Base-by-base conservation (phyloP, 139 green algal species). In the Chlamydomonas eustigma region DNA sequence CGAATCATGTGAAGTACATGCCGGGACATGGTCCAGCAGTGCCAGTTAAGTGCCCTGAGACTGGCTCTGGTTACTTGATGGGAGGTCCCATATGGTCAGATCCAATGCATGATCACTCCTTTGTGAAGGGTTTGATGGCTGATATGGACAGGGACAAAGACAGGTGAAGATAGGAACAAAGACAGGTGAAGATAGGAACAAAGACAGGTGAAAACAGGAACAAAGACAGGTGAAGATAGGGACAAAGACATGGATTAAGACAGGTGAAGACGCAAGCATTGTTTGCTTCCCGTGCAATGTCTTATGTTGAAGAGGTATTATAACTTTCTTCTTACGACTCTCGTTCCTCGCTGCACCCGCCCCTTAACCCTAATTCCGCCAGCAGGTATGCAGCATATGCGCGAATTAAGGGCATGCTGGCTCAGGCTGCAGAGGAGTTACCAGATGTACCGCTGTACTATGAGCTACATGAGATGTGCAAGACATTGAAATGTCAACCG, bases 61-160 rank as follows among this genome's bases (percentile, higher is more conserved):
- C 89, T 4, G 92, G 89, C 32, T 68, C 76, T 0, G 75, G 77
- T 18, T 95, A 90, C 52, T 66, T 90, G n/a, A 93, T 98, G 86
- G 96, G 95, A 1, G 96, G 96, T 0, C 95, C 96, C 39, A 91
- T 97, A 76, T 99, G 96, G 96, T 76, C 85, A 0, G 88, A 86
- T 32, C 92, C 94, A 6, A 88, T 98, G 3, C 94, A 98, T 75
- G 87, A 98, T 77, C 73, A 71, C 0, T 79, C 66, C 0, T 98
- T 87, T 78, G 87, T 97, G 2, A 25, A 5, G 12, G 44, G 63
- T 28, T 5, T 70, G 63, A 22, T 70, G n/a, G 63, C n/a, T 37
- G 25, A 31, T 22, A 22, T 70, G 63, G 63, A 70, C 24, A 35
- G 24, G 25, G 63, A 70, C 18, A 70, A 70, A 28, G 63, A 35